A percentile compares a stretch with the other conserved stretches of the same genome.
These are phyloP conservation scores for Lotmaria passim DNA, from an alignment of 208 protist species.

Conservation along the genomic window DNA sequence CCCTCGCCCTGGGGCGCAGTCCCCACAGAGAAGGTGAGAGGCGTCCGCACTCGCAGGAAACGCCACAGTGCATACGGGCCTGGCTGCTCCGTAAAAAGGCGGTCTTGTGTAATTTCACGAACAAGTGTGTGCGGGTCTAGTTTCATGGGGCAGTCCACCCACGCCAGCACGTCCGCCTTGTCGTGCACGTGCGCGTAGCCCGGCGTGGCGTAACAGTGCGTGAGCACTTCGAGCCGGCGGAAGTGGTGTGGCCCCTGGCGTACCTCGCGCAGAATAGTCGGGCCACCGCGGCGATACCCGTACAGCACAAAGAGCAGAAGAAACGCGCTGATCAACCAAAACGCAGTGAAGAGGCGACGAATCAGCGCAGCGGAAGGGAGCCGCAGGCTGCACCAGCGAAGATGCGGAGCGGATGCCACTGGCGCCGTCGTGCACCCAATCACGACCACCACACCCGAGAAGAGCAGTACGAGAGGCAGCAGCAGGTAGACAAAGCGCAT, in stretches of 20 bases:
- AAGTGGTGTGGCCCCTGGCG: conserved; percentile 43
- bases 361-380: neutral
- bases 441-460: conserved; percentile 52
- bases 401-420: neutral
- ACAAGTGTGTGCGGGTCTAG: conserved; percentile 38
- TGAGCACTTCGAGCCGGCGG: conserved; percentile 58
- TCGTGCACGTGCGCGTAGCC: conserved; percentile 76
- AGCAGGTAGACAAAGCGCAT: conserved; percentile 88
- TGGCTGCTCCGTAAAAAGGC: conserved; percentile 54
- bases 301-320: conserved; percentile 43
- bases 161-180: conserved; percentile 55
- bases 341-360: conserved; percentile 24
- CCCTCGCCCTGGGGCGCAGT: neutral
- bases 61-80: conserved; percentile 63
- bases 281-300: conserved; percentile 52
- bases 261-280: conserved; percentile 49
- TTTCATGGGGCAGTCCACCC: conserved; percentile 62
- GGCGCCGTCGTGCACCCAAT: conserved; percentile 22
- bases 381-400: neutral
- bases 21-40: conserved; percentile 11
- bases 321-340: conserved; percentile 42
- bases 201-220: conserved; percentile 74
- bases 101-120: conserved; percentile 53
- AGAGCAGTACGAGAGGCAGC: conserved; percentile 53
- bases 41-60: conserved; percentile 33